Percentiles rank a stretch among this genome's conserved stretches.
phyloP scores from a whole-genome alignment of 2,329 filamentous ascomycete species.

The Cladosporium austrohemisphaericum region DNA sequence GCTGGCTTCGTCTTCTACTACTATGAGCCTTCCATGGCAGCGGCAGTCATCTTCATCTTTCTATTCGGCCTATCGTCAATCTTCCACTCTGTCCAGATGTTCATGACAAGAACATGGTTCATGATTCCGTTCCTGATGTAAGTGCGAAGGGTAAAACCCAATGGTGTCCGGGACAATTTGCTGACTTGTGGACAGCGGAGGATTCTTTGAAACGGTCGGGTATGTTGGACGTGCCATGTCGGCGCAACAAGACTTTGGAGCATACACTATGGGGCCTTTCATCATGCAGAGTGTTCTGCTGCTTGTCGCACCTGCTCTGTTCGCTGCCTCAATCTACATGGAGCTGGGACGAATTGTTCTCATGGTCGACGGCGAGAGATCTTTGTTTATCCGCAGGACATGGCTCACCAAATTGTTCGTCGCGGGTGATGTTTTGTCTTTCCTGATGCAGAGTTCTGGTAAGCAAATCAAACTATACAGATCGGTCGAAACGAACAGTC shows the following conservation, averaged over 20 bases:
- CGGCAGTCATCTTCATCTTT: constrained; percentile 30
- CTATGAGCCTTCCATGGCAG: constrained; percentile 27
- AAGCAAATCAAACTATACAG: not conserved
- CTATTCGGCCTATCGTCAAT: constrained; percentile 30
- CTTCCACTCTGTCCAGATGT: constrained; percentile 38
- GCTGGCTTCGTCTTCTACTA: constrained; percentile 24
- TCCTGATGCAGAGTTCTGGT: constrained; percentile 39
- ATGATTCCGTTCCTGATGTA: constrained; percentile 52
- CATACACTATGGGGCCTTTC: constrained; percentile 40
- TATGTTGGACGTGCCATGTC: constrained; percentile 50
- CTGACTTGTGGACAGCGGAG: not conserved
- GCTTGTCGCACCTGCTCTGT: constrained; percentile 47
- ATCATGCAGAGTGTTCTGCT: constrained; percentile 45
- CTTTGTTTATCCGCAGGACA: constrained; percentile 40
- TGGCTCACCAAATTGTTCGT: constrained; percentile 50
- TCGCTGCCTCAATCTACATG: constrained; percentile 51
- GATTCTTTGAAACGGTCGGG: constrained; percentile 52
- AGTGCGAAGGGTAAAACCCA: constrained; percentile 17
- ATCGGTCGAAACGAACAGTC: too few species aligned
- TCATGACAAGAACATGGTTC: constrained; percentile 46
- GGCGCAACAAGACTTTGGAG: constrained; percentile 30
- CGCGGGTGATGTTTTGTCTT: constrained; percentile 46
- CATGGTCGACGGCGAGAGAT: constrained; percentile 39
- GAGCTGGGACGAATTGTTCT: constrained; percentile 45
- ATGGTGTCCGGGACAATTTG: too few species aligned